A percentile compares a stretch with the other conserved stretches of the same genome.
These are phyloP conservation scores for Pleurotus ostreatus DNA, from an alignment of 768 basidiomycete genomes.

Conservation along the genomic window DNA sequence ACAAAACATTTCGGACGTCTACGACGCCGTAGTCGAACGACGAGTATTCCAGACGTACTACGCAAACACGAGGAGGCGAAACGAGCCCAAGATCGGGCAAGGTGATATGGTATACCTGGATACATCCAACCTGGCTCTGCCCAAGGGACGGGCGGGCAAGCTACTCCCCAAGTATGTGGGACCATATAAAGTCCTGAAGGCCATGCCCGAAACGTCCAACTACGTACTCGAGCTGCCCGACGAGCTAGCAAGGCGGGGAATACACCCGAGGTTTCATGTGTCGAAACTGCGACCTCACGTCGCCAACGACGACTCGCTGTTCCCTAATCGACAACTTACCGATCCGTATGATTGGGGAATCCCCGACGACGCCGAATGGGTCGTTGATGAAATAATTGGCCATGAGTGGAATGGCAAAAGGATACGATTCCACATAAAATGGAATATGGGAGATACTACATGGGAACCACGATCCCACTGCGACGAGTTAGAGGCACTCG, in stretches of 20 bases:
- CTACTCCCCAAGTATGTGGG: constrained; percentile 34
- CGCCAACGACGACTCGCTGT: constrained; percentile 26
- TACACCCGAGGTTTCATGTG: constrained; percentile 32
- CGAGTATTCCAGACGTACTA: constrained; percentile 25
- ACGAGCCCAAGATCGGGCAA: constrained; percentile 11
- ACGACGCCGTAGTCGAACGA: constrained; percentile 32
- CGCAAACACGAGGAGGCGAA: constrained; percentile 19
- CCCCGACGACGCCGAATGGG: constrained; percentile 28
- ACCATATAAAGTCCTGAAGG: constrained; percentile 26
- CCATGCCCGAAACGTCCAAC: constrained; percentile 15
- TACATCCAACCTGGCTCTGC: constrained; percentile 29
- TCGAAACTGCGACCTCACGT: constrained; percentile 23
- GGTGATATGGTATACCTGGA: constrained; percentile 31
- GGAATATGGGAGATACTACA: constrained; percentile 27
- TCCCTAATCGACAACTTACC: constrained; percentile 23
- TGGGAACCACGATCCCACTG: constrained; percentile 22
- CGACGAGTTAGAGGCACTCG: too few relatives aligned
- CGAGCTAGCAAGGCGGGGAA: constrained; percentile 17
- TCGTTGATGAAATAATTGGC: constrained; percentile 29
- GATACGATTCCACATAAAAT: constrained; percentile 23
- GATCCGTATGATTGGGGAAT: constrained; percentile 34
- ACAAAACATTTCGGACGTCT: neutral
- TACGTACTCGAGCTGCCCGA: constrained; percentile 25
- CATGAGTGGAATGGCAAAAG: constrained; percentile 16
- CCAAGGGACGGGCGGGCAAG: constrained; percentile 27